Evolutionary conservation across 2,329 filamentous ascomycete genomes (phyloP), one percentile per base, ranked within the genome.

Genomic region (Sporothrix dimorphospora): DNA sequence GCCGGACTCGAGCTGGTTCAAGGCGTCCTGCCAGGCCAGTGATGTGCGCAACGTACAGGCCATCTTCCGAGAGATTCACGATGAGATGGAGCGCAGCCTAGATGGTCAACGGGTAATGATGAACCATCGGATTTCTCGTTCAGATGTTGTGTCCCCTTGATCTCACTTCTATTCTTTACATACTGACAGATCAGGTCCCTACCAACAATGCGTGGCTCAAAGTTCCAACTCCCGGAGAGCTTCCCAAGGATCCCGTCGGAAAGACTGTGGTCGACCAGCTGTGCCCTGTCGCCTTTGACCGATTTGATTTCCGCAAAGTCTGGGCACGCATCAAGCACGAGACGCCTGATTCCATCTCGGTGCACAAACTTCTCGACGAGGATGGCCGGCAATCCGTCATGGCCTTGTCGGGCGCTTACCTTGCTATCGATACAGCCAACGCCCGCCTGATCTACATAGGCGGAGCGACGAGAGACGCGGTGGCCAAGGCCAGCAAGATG

Each of bases 301-400:
- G 51, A 12, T 76, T 70, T 47, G 27, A 24, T 1, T 69, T 61
- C 66, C 73, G 59, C n/a, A 71, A 47, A 1, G 71, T 75, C 5
- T 80, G 78, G 78, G 72, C 73, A 7, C 75, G 76, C 12, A 69
- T 79, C 6, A 76, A 76, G 51, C 59, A 77, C 42, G 73, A 75
- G 16, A 73, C 75, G 47, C 69, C 72, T 5, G 75, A 74, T 4
- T 34, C 12, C 1, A 72, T 75, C n/a, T 74, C 71, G 0, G 57
- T 77, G 3, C 8, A 69, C 12, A 21, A 75, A 1, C 66, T 79
- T 21, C 11, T 79, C 9, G 51, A 47, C 30, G 30, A 40, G 2
- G 59, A 71, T 0, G 72, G 76, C 6, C 61, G 74, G 1, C 12
- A 42, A 4, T 27, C 72, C 27, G 59, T 80, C 27, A 53, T 70